These are phyloP conservation scores for Scheffersomyces cryptocercus DNA, from an alignment of 1,139 yeast genomes.

Conservation along the genomic window DNA sequence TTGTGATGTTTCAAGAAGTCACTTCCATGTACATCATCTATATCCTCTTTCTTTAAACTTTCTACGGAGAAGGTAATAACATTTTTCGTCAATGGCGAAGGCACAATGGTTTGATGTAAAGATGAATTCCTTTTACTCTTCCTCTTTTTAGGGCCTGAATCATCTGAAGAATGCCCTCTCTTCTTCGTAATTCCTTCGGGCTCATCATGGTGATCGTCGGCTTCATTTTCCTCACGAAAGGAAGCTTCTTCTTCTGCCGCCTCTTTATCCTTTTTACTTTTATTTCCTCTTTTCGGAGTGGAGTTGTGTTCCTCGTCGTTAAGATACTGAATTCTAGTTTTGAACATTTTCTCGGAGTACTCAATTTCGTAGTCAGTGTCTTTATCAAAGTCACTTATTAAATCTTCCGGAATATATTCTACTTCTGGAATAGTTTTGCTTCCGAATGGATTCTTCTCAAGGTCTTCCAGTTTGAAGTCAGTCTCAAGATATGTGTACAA, in stretches of 20 bases:
- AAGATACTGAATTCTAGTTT: conserved; percentile 59
- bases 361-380: conserved; percentile 72
- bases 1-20: conserved; percentile 7
- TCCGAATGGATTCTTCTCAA: conserved; percentile 68
- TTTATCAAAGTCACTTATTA: conserved; percentile 51
- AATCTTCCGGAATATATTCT: conserved; percentile 39
- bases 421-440: conserved; percentile 49
- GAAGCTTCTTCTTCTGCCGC: conserved; percentile 4
- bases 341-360: conserved; percentile 71
- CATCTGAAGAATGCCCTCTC: conserved; percentile 10
- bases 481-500: conserved; percentile 81
- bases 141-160: conserved; percentile 7
- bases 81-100: conserved; percentile 20
- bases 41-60: not conserved
- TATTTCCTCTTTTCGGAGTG: conserved; percentile 36
- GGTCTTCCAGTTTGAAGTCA: conserved; percentile 51
- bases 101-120: conserved; percentile 8
- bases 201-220: conserved; percentile 4
- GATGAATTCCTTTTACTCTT: conserved; percentile 3
- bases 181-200: conserved; percentile 8
- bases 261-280: conserved; percentile 29
- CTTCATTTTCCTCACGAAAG: conserved; percentile 5
- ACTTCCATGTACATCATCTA: not conserved
- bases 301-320: conserved; percentile 45
- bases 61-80: conserved; percentile 7